These are phyloP conservation scores for Postia placenta DNA, from an alignment of 768 basidiomycete species.

Conservation along the genomic window DNA sequence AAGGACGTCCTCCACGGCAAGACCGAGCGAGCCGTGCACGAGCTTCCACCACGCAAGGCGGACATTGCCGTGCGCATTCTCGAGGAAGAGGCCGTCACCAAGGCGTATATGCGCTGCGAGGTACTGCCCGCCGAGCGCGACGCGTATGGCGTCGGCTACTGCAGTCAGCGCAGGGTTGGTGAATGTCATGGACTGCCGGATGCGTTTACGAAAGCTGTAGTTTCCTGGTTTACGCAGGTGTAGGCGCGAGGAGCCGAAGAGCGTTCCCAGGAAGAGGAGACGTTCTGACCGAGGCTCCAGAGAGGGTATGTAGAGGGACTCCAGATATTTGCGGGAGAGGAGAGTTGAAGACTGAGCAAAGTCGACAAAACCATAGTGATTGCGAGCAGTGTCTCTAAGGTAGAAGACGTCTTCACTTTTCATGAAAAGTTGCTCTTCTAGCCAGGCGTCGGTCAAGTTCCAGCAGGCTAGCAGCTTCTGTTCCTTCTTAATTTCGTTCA, in stretches of 20 bases:
- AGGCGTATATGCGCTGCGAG: slow-evolving; percentile 63
- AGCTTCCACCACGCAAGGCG: slow-evolving; percentile 53
- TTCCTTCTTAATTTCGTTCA: slow-evolving; percentile 30
- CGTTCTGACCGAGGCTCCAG: slow-evolving; percentile 37
- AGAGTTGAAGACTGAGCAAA: slow-evolving; percentile 14
- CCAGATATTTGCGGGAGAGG: slow-evolving; percentile 34
- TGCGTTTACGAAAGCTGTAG: slow-evolving; percentile 34
- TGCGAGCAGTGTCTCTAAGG: slow-evolving; percentile 50
- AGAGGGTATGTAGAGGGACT: slow-evolving; percentile 36
- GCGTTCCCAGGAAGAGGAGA: slow-evolving; percentile 64
- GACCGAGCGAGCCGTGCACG: slow-evolving; percentile 40
- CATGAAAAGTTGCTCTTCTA: slow-evolving; percentile 36
- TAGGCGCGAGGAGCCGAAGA: slow-evolving; percentile 73
- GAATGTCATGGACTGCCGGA: slow-evolving; percentile 56
- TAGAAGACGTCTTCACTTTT: slow-evolving; percentile 33
- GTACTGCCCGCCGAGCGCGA: slow-evolving; percentile 40
- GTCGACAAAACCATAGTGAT: slow-evolving; percentile 62
- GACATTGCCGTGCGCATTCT: slow-evolving; percentile 34
- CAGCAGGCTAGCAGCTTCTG: slow-evolving; percentile 44
- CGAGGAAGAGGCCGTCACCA: slow-evolving; percentile 59
- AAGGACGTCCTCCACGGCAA: slow-evolving; percentile 20
- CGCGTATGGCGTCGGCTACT: slow-evolving; percentile 38
- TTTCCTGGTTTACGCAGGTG: slow-evolving; percentile 38
- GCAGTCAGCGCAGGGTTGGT: slow-evolving; percentile 39
- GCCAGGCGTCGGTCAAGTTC: slow-evolving; percentile 44